A percentile compares a stretch with the other conserved stretches of the same genome.
Evolutionary conservation across 306 rosid genomes (phyloP).

Genomic region (Gastrolobium villosum): DNA sequence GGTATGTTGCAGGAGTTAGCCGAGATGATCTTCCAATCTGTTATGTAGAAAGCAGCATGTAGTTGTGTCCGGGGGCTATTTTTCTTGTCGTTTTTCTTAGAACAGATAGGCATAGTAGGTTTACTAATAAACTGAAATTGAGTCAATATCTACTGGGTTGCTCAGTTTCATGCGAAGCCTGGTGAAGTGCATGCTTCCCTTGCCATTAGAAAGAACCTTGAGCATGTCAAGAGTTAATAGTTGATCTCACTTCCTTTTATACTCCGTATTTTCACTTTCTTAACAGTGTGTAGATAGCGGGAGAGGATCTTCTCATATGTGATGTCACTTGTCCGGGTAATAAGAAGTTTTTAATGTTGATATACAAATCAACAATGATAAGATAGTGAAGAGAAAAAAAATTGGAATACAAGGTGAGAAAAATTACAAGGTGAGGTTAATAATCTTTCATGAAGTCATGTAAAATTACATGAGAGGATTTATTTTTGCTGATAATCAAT

Average conservation of each 20-base stretch:
- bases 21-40: conserved; percentile 90
- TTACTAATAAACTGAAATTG: conserved; percentile 19
- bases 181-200: conserved; percentile 38
- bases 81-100: conserved; percentile 27
- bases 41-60: conserved; percentile 56
- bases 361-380: too few species aligned
- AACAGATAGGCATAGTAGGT: conserved; percentile 1
- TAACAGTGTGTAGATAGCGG: background rate
- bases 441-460: too few species aligned
- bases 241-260: background rate
- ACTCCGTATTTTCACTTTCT: background rate
- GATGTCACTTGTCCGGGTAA: too few species aligned
- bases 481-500: background rate
- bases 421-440: too few species aligned
- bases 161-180: background rate
- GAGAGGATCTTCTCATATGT: too few species aligned
- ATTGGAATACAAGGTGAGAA: too few species aligned
- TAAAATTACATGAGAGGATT: too few species aligned
- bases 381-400: too few species aligned
- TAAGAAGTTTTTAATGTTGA: too few species aligned
- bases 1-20: conserved; percentile 88
- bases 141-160: conserved; percentile 25
- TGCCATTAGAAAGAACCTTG: background rate
- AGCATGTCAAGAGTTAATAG: background rate
- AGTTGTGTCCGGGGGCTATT: background rate